These are phyloP conservation scores for Psilocybe tampanensis DNA, from an alignment of 768 basidiomycete species.

Conservation along the genomic window DNA sequence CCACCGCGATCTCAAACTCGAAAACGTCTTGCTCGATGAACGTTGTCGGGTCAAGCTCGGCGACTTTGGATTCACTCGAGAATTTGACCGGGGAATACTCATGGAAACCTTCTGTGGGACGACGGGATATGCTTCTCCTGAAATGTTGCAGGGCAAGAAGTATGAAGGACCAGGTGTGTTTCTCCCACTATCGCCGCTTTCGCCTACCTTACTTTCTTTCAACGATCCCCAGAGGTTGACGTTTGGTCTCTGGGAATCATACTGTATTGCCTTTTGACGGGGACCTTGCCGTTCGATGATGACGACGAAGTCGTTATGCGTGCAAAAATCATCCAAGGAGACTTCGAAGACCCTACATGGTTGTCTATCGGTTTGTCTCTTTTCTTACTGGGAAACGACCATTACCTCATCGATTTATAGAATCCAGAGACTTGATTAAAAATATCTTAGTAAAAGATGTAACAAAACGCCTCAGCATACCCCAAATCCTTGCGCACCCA, in stretches of 20 bases:
- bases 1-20: conserved; percentile 95
- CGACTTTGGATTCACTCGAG: conserved; percentile 94
- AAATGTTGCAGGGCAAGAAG: conserved; percentile 86
- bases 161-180: conserved; percentile 86
- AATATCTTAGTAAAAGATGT: conserved; percentile 80
- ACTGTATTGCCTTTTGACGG: conserved; percentile 86
- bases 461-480: conserved; percentile 72
- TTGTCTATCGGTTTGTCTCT: conserved; percentile 71
- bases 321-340: conserved; percentile 77
- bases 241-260: conserved; percentile 95
- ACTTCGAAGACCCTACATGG: conserved; percentile 94
- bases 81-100: conserved; percentile 75
- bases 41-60: conserved; percentile 90
- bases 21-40: conserved; percentile 93
- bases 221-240: conserved; percentile 75
- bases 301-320: conserved; percentile 87
- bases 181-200: background rate
- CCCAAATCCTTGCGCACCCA: conserved; percentile 81
- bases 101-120: conserved; percentile 97
- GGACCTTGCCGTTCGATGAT: conserved; percentile 88
- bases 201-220: conserved; percentile 10
- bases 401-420: conserved; percentile 40
- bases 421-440: conserved; percentile 82
- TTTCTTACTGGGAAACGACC: conserved; percentile 14
- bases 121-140: conserved; percentile 91